Evolutionary conservation across 208 protist genomes (phyloP), one percentile per base, ranked within the genome.

Genomic region (Tetramitus jugosus): DNA sequence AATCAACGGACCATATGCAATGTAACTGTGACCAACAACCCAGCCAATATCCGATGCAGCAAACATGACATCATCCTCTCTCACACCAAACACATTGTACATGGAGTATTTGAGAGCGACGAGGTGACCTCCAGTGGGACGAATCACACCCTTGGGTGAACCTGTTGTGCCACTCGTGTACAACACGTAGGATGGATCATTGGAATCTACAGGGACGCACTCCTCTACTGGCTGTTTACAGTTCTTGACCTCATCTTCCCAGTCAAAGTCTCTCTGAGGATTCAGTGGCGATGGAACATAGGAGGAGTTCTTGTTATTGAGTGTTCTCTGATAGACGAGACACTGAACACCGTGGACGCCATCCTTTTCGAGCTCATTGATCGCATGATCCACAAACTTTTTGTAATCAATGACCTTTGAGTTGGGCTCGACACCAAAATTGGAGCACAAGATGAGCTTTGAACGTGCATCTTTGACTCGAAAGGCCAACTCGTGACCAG

Each of bases 141-240:
- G 56, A 31, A 85, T 60, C 1, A 85, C 60, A n/a, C 82, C 76
- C 13, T 67, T 78, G 29, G 42, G 78, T 56, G 56, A 75, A 40
- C 83, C 83, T 3, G 83, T 86, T 43, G 77, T 86, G 3, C 83
- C 83, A 10, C 65, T 80, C 53, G 83, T 86, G 61, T 86, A 86
- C 0, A 83, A 42, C 2, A 84, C 10, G 40, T 82, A 85, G 14
- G 83, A 37, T 42, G 79, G 79, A 35, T 84, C 40, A 6, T 45
- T n/a, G 0, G 60, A 62, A 2, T 61, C 6, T 1, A 82, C 56
- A 6, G 67, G 39, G 14, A 74, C 60, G 29, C n/a, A 26, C 33
- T 37, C 52, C 2, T 35, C 26, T 4, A 43, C 33, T 31, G 35
- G 20, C 17, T 17, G 26, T 6, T 62, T 49, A 61, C 17, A 3